Conservation (phyloP, 331 rosid species). For the Rosa hybrid region DNA sequence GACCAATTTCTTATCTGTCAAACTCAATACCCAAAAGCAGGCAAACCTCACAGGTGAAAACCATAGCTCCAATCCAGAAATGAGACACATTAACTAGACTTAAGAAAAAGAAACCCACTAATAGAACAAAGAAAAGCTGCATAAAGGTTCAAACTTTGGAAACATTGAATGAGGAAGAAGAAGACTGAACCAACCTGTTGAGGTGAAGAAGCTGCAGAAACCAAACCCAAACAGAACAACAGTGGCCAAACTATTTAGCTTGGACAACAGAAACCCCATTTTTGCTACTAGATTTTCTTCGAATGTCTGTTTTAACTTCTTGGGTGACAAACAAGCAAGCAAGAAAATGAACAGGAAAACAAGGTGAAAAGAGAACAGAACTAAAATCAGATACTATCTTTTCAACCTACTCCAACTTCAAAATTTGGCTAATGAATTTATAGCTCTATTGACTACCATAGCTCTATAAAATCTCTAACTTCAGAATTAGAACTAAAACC, state of each 20-base stretch:
- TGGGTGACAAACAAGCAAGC: not conserved
- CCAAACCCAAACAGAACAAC: conserved; percentile 40
- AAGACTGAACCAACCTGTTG: conserved; percentile 47
- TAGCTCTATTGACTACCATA: no score
- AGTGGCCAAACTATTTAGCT: conserved; percentile 26
- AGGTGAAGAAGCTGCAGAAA: conserved; percentile 46
- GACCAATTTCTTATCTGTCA: not conserved
- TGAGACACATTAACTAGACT: not conserved
- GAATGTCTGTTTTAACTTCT: conserved; percentile 22
- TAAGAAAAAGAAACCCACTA: not conserved
- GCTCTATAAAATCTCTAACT: no score
- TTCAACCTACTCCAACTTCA: no score
- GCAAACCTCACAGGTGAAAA: conserved; percentile 4
- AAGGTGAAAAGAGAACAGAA: not conserved
- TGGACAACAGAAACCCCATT: conserved; percentile 23
- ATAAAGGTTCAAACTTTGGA: not conserved
- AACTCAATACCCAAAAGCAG: conserved; percentile 17
- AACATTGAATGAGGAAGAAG: not conserved
- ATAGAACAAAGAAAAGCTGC: not conserved
- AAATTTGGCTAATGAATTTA: no score
- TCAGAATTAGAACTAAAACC: no score
- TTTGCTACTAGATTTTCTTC: not conserved
- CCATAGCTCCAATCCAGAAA: not conserved
- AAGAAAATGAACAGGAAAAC: not conserved
- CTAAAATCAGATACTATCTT: no score